Base-by-base conservation (phyloP, 1,139 yeast species). In the Citeromyces hawaiiensis region DNA sequence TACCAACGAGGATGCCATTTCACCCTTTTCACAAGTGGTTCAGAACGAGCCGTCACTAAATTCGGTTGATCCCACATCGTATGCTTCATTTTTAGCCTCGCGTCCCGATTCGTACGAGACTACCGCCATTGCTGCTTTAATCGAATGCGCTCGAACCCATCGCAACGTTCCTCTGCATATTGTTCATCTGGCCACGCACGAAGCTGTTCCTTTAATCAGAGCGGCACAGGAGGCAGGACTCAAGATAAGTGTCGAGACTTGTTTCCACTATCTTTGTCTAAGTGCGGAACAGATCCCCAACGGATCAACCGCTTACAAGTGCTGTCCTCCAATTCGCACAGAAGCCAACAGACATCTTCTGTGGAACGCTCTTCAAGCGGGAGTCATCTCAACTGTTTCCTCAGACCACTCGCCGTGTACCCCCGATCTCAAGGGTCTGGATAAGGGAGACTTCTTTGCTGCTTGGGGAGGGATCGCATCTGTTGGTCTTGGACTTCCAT, bases 381-480 rank as follows among this genome's bases (percentile, higher is more conserved):
- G 74, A 31, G 63, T 77, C 35, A 79, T 88, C 46, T 72, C 83
- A n/a, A 77, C 95, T 1, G 93, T 87, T 9, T 96, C 88, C 2
- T 82, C 94, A 11, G 97, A 88, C 55, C 97, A 88, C 60, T 85
- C 95, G 2, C 97, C 96, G 5, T 88, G 97, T 60, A 85, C 95
- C 0, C 95, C 96, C 0, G 86, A 85, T 45, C 64, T 88, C 50
- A 88, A 87, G 56, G 81, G 82, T 18, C 64, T 87, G 42, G 82
- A 77, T 23, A 69, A 74, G 42, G 96, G 96, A 38, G 94, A 88
- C 55, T 88, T 87, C 56, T 76, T 86, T 56, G 72, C 76, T 37
- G 95, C 96, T 2, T 88, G 96, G 97, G 97, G 96, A 38, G 97
- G 96, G n/a, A 86, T 88, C 39, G 72, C 94, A 2, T 83, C 95